Percentiles rank a stretch among this genome's conserved stretches.
phyloP scores from a whole-genome alignment of 805 yeast genomes.

The Tetrapisispora fleetii region DNA sequence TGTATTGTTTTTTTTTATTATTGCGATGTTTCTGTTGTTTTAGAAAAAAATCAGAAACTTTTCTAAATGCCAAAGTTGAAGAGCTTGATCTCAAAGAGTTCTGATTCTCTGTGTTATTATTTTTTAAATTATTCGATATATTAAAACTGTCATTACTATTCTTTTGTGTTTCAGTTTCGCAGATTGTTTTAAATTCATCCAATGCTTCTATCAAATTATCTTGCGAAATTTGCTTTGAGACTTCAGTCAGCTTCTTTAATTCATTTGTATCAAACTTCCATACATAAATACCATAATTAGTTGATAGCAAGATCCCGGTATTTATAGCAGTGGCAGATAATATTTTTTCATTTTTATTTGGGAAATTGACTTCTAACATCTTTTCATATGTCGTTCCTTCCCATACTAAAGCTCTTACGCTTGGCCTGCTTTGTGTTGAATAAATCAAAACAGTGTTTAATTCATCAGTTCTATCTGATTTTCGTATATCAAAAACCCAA shows the following conservation, averaged over 20 bases:
- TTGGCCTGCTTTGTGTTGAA: constrained; percentile 11
- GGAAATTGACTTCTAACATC: constrained; percentile 17
- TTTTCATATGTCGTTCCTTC: constrained; percentile 18
- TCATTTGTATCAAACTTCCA: constrained; percentile 14
- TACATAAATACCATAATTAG: constrained; percentile 16
- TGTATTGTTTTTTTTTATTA: constrained; percentile 6
- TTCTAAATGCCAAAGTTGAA: neutral
- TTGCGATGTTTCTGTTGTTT: constrained; percentile 1
- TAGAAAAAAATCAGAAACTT: constrained; percentile 11
- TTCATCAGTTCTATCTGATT: constrained; percentile 3
- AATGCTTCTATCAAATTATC: constrained; percentile 13
- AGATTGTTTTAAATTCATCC: constrained; percentile 7
- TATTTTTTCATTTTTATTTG: constrained; percentile 13
- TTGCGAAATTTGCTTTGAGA: constrained; percentile 15
- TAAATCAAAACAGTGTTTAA: constrained; percentile 14
- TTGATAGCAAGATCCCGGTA: constrained; percentile 15
- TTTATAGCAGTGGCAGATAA: constrained; percentile 11
- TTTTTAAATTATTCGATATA: neutral
- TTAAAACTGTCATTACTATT: too few species aligned
- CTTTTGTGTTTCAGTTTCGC: neutral
- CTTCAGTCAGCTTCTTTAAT: constrained; percentile 15
- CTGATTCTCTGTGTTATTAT: neutral
- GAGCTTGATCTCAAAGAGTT: constrained; percentile 13
- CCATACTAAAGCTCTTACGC: constrained; percentile 24
- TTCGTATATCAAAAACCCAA: constrained; percentile 16